Percentiles rank a stretch among this genome's conserved stretches.
phyloP scores from a whole-genome alignment of 2,329 filamentous ascomycete species.

The Trichoderma simmonsii region DNA sequence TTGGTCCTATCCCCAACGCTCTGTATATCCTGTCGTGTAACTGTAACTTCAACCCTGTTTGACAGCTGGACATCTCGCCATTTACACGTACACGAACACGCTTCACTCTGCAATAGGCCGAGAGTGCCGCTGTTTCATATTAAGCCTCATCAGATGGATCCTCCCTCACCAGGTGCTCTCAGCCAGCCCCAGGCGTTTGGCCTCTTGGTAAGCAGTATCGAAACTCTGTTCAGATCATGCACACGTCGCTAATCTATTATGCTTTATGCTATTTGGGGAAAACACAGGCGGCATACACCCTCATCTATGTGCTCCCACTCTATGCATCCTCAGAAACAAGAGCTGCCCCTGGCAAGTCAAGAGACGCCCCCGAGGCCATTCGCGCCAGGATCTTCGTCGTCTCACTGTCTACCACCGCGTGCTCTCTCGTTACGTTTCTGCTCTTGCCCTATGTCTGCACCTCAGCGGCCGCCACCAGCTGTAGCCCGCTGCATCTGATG shows the following conservation, averaged over 20 bases:
- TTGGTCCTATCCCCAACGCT: neutral
- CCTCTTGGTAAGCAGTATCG: conserved; percentile 28
- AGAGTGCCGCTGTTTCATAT: neutral
- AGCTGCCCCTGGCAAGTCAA: conserved; percentile 72
- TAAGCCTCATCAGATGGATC: neutral
- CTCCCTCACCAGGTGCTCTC: conserved; percentile 13
- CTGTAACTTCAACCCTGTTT: neutral
- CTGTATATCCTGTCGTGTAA: neutral
- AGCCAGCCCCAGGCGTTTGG: conserved; percentile 27
- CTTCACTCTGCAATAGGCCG: neutral
- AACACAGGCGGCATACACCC: conserved; percentile 67
- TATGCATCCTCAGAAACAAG: conserved; percentile 79
- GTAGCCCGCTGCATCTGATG: conserved; percentile 60
- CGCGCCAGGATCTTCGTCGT: conserved; percentile 80
- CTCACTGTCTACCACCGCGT: conserved; percentile 67
- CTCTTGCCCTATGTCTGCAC: conserved; percentile 45
- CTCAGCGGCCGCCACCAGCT: conserved; percentile 36
- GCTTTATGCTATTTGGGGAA: neutral
- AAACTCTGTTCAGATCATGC: neutral
- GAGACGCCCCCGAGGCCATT: conserved; percentile 88
- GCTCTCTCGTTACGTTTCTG: conserved; percentile 63
- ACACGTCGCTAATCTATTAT: neutral
- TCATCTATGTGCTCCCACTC: conserved; percentile 86
- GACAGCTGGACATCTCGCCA: neutral
- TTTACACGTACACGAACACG: neutral